A percentile compares a stretch with the other conserved stretches of the same genome.
Evolutionary conservation across 176 grass and related monocot species (phyloP).

Genomic region (Oryza glumipatula): DNA sequence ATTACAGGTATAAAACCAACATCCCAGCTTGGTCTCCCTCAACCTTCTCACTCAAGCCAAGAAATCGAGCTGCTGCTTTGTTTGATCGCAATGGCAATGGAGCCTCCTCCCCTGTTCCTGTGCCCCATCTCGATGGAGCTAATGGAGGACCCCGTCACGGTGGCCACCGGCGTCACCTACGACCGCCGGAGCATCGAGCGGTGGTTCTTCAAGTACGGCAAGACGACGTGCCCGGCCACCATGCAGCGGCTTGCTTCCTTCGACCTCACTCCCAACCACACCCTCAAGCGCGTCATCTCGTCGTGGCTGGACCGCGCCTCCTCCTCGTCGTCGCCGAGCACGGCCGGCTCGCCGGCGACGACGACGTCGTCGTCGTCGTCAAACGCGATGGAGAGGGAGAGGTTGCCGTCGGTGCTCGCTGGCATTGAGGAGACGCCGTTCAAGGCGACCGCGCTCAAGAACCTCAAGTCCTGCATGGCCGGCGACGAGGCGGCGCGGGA

Average conservation of each 20-base stretch:
- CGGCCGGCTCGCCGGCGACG: background rate
- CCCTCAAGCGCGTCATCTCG: conserved; percentile 64
- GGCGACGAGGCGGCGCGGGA: conserved; percentile 28
- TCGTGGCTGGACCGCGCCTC: conserved; percentile 33
- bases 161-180: conserved; percentile 66
- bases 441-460: conserved; percentile 59
- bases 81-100: conserved; percentile 29
- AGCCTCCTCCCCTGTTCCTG: conserved; percentile 39
- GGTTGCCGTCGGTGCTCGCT: conserved; percentile 40
- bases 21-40: conserved; percentile 3
- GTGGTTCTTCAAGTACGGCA: conserved; percentile 69
- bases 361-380: background rate
- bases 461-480: conserved; percentile 42
- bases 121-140: conserved; percentile 82
- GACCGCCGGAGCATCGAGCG: conserved; percentile 68
- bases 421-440: conserved; percentile 54
- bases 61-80: background rate
- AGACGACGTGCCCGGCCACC: conserved; percentile 64
- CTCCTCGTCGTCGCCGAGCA: background rate
- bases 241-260: conserved; percentile 57
- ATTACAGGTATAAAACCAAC: conserved; percentile 38
- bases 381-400: conserved; percentile 6
- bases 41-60: conserved; percentile 7
- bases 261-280: conserved; percentile 70
- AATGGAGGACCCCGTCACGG: conserved; percentile 71